These are phyloP conservation scores for Ustilago cynodontis DNA, from an alignment of 1,284 basidiomycete genomes.

Conservation along the genomic window DNA sequence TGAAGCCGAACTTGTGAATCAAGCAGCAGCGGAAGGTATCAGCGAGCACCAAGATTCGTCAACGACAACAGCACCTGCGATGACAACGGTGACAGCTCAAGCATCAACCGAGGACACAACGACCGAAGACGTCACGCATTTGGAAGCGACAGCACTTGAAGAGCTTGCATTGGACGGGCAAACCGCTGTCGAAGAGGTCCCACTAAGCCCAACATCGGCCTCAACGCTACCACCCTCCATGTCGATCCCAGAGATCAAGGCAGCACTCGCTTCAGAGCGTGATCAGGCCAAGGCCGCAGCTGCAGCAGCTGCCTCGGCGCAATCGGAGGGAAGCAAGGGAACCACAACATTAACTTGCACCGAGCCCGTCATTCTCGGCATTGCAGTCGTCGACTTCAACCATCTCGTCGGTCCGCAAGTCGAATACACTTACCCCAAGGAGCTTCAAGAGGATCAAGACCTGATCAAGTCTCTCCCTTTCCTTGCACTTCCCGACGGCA, in stretches of 20 bases:
- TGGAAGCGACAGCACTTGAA: background rate
- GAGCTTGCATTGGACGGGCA: background rate
- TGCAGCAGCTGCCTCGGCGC: slow-evolving; percentile 18
- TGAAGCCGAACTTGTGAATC: background rate
- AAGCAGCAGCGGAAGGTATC: background rate
- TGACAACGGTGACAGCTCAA: background rate
- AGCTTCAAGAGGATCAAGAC: slow-evolving; percentile 63
- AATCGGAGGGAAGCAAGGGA: background rate
- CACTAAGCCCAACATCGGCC: slow-evolving; percentile 11
- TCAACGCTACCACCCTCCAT: slow-evolving; percentile 35
- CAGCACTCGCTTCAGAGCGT: slow-evolving; percentile 40
- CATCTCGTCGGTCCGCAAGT: slow-evolving; percentile 68
- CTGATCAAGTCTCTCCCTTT: slow-evolving; percentile 80
- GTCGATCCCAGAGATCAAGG: slow-evolving; percentile 50
- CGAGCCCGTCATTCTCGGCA: slow-evolving; percentile 59
- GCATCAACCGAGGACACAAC: background rate
- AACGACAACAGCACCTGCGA: background rate
- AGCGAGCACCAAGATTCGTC: background rate
- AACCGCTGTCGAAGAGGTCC: background rate
- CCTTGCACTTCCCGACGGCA: slow-evolving; percentile 96
- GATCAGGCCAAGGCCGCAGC: slow-evolving; percentile 38
- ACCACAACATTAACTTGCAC: background rate
- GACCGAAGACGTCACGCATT: background rate
- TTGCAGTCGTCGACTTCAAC: slow-evolving; percentile 69
- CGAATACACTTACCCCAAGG: slow-evolving; percentile 62